phyloP scores from a whole-genome alignment of 192 early-diverging fungal genomes.

The Spizellomyces sp. region DNA sequence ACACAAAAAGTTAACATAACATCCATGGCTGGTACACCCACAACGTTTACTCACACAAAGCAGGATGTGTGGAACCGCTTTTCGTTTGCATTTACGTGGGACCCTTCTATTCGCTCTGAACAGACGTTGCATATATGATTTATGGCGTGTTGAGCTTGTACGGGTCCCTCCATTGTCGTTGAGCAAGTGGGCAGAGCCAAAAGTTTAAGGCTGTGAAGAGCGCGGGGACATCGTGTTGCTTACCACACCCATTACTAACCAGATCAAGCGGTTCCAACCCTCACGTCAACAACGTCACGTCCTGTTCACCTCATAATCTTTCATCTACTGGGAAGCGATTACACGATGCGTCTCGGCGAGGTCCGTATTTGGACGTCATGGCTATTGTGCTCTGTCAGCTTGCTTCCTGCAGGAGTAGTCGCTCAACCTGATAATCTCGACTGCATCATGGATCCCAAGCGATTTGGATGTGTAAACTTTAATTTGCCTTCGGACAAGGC shows the following conservation, averaged over 20 bases:
- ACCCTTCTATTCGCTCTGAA: slow-evolving; percentile 24
- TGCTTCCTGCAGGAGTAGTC: background rate
- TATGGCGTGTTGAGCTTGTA: background rate
- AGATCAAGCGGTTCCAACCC: too few species aligned
- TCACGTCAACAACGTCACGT: too few species aligned
- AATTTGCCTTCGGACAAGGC: background rate
- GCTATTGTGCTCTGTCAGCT: background rate
- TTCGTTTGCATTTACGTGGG: slow-evolving; percentile 25
- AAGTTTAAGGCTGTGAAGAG: background rate
- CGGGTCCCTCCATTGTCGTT: background rate
- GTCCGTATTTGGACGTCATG: background rate
- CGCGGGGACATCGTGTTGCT: too few species aligned
- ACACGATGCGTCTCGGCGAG: background rate
- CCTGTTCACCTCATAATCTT: too few species aligned
- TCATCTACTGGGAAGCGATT: background rate
- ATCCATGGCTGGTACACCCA: background rate
- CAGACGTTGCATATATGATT: slow-evolving; percentile 22
- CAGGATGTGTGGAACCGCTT: slow-evolving; percentile 29
- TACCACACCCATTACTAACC: too few species aligned
- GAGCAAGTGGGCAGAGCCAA: background rate
- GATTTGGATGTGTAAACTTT: background rate
- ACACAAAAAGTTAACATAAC: background rate
- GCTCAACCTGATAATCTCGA: background rate
- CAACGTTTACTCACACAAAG: slow-evolving; percentile 33
- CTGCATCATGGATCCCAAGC: background rate